Evolutionary conservation across 2,329 filamentous ascomycete genomes (phyloP).

Genomic region (Aureobasidium vineae): DNA sequence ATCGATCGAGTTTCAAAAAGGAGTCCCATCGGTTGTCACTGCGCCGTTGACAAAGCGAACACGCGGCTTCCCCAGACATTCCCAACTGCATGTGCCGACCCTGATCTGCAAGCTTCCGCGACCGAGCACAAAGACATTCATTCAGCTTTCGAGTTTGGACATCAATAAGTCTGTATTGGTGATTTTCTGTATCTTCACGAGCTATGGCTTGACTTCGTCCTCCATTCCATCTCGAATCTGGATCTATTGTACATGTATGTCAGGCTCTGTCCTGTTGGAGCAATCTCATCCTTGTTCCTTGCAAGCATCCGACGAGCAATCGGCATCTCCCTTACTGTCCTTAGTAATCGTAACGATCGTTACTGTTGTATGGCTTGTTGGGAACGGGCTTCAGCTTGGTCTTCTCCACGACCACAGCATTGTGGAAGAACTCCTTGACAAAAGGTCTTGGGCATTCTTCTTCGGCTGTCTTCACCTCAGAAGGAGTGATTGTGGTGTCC

Average conservation of each 20-base stretch:
- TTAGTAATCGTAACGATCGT: too few relatives aligned
- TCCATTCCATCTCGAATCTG: not conserved
- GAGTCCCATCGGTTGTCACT: not conserved
- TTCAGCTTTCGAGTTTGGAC: not conserved
- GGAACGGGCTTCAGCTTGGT: not conserved
- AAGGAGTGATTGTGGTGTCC: not conserved
- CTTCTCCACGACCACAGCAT: not conserved
- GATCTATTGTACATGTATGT: not conserved
- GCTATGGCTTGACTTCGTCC: not conserved
- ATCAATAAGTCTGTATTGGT: too few relatives aligned
- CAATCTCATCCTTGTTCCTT: too few relatives aligned
- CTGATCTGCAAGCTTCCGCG: not conserved
- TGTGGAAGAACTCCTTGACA: not conserved
- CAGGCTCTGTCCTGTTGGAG: not conserved
- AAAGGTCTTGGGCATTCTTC: not conserved
- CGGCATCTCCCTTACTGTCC: too few relatives aligned
- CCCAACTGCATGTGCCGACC: slow-evolving; percentile 4
- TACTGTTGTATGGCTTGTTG: not conserved
- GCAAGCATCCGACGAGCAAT: too few relatives aligned
- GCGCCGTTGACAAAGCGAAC: slow-evolving; percentile 14
- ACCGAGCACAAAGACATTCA: slow-evolving; percentile 1
- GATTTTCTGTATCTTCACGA: not conserved
- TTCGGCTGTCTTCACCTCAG: not conserved
- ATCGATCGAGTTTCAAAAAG: not conserved
- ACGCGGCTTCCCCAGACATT: slow-evolving; percentile 25